phyloP scores from a whole-genome alignment of 23 red algal genomes.

The Gracilaria gracilis region DNA sequence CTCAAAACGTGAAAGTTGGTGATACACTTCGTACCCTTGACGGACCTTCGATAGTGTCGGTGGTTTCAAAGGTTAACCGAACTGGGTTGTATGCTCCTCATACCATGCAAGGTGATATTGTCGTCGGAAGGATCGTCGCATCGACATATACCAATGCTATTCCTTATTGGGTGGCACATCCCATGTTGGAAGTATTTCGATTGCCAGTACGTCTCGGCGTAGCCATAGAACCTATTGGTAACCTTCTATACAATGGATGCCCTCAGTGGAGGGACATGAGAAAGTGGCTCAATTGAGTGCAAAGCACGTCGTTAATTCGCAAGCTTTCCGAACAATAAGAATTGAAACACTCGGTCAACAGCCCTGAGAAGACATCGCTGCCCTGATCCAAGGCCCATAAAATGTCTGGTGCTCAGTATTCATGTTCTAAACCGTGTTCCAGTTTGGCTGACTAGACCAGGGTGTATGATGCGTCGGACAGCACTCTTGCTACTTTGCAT shows the following conservation, averaged over 20 bases:
- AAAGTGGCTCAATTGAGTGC: neutral
- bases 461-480: too few relatives aligned
- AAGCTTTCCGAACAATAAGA: neutral
- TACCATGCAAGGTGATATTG: slow-evolving; percentile 65
- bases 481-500: too few relatives aligned
- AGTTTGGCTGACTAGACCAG: too few relatives aligned
- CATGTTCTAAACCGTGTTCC: too few relatives aligned
- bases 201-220: slow-evolving; percentile 12
- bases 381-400: too few relatives aligned
- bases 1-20: slow-evolving; percentile 6
- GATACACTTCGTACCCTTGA: slow-evolving; percentile 44
- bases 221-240: slow-evolving; percentile 38
- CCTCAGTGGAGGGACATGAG: slow-evolving; percentile 4
- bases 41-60: slow-evolving; percentile 16
- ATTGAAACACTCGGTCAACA: neutral
- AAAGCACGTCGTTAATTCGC: neutral
- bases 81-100: slow-evolving; percentile 54
- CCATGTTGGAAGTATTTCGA: slow-evolving; percentile 46
- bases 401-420: too few relatives aligned
- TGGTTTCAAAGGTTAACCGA: neutral
- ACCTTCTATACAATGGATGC: slow-evolving; percentile 37
- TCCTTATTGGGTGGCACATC: slow-evolving; percentile 42
- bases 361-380: neutral
- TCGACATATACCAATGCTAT: slow-evolving; percentile 67
- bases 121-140: slow-evolving; percentile 53